Percentiles rank a stretch among this genome's conserved stretches.
Conservation (phyloP, 1,284 basidiomycete genomes). For the Irpex lacteus region DNA sequence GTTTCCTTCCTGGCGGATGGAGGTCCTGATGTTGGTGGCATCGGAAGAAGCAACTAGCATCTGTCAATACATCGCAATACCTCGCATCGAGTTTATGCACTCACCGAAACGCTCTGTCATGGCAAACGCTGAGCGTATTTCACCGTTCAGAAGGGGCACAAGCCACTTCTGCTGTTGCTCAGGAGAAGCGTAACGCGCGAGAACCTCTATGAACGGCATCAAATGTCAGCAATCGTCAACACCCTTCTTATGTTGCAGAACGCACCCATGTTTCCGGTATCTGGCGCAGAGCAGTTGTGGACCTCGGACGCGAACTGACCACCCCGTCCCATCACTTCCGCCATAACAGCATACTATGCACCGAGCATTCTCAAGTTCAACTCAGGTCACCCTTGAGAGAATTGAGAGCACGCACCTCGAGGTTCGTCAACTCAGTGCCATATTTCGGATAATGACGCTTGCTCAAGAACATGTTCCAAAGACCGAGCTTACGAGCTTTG, state of each 20-base stretch:
- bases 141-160: slow-evolving; percentile 82
- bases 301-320: slow-evolving; percentile 82
- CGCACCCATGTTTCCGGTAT: slow-evolving; percentile 94
- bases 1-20: slow-evolving; percentile 82
- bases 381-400: not conserved
- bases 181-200: slow-evolving; percentile 88
- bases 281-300: slow-evolving; percentile 92
- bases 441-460: slow-evolving; percentile 88
- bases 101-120: slow-evolving; percentile 92
- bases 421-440: slow-evolving; percentile 88
- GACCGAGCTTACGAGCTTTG: slow-evolving; percentile 83
- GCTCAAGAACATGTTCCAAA: slow-evolving; percentile 98
- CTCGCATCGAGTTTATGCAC: slow-evolving; percentile 24
- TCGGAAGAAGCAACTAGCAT: slow-evolving; percentile 86
- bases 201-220: slow-evolving; percentile 67
- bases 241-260: slow-evolving; percentile 5
- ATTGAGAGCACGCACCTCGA: slow-evolving; percentile 64
- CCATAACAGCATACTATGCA: slow-evolving; percentile 90
- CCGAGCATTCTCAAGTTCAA: slow-evolving; percentile 2
- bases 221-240: not conserved
- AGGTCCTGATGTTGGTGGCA: slow-evolving; percentile 93
- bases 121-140: slow-evolving; percentile 90
- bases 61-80: not conserved
- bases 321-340: slow-evolving; percentile 87
- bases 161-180: slow-evolving; percentile 94